These are phyloP conservation scores for Hyphopichia wangnamkhiaoensis DNA, from an alignment of 1,139 yeast species.

Conservation along the genomic window DNA sequence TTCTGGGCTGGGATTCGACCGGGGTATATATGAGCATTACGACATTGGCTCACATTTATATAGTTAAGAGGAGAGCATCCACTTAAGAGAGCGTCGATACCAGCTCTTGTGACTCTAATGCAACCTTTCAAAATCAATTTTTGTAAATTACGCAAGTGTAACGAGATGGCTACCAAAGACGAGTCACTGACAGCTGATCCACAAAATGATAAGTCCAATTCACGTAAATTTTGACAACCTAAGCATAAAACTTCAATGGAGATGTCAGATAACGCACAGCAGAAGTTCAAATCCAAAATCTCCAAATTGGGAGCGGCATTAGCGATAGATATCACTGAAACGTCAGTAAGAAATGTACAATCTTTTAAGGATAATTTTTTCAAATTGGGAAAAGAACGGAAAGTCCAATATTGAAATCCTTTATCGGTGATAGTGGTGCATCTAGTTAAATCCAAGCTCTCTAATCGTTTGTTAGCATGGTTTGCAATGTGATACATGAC, in stretches of 20 bases:
- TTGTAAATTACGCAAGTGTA: constrained; percentile 51
- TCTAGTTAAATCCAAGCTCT: constrained; percentile 62
- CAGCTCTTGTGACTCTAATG: constrained; percentile 72
- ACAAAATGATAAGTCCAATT: constrained; percentile 67
- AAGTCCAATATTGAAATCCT: constrained; percentile 69
- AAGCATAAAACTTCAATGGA: constrained; percentile 65
- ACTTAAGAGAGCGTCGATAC: constrained; percentile 63
- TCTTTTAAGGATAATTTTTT: constrained; percentile 59
- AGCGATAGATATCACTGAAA: constrained; percentile 61
- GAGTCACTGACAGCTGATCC: constrained; percentile 80
- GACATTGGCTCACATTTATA: constrained; percentile 69
- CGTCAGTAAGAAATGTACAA: constrained; percentile 72
- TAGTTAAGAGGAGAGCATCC: constrained; percentile 55
- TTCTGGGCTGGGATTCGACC: constrained; percentile 58
- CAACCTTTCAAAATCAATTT: constrained; percentile 64
- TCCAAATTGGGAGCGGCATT: constrained; percentile 60
- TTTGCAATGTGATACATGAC: constrained; percentile 64
- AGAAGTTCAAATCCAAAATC: constrained; percentile 63
- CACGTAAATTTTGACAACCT: constrained; percentile 58
- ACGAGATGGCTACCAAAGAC: constrained; percentile 61
- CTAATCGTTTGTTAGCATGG: constrained; percentile 57
- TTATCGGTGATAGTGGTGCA: constrained; percentile 77
- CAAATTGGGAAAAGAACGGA: constrained; percentile 53
- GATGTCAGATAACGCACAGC: constrained; percentile 72
- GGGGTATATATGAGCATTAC: constrained; percentile 58